Evolutionary conservation across 2,329 filamentous ascomycete species (phyloP), one percentile per base, ranked within the genome.

Genomic region (Phoma sp.): DNA sequence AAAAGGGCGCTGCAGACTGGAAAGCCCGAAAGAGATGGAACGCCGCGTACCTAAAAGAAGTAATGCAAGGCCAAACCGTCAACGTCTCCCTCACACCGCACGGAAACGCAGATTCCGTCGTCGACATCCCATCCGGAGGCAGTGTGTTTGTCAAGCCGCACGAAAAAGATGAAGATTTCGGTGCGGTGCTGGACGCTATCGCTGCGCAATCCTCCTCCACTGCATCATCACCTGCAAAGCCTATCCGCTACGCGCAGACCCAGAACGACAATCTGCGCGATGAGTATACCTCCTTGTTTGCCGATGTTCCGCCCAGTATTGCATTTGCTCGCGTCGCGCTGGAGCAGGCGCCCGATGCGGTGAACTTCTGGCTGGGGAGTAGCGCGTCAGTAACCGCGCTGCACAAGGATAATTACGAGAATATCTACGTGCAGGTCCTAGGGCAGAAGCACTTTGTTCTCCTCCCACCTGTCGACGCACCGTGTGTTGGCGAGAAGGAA

Each of bases 341-440:
- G 0, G 78, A 83, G 32, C 79, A 82, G 42, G 67, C 76, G 0
- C 88, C 90, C 0, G 91, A 95, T 59, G 91, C 91, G 12, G 83
- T 92, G 57, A 95, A 95, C 69, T 81, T 95, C 66, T 93, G 91
- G 91, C 86, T 95, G 42, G 91, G 91, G 47, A 76, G 91, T 74
- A 84, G 85, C 1, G 80, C 79, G 30, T 90, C 87, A 21, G 80
- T 84, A 1, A 93, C 90, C 0, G 87, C 88, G 0, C 73, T 93
- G 47, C 91, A 95, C 76, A 90, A 89, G 66, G 91, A 95, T 75
- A 90, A 90, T 65, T 93, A 93, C 72, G 90, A 95, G 73, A 95
- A 95, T 70, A 82, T 95, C 0, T 95, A 93, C 71, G 88, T 91
- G 1, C 90, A 93, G 66, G 74, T 93, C 12, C 73, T 86, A 1